phyloP scores from a whole-genome alignment of 257 asterid genomes.

The Salvia miltiorrhiza region DNA sequence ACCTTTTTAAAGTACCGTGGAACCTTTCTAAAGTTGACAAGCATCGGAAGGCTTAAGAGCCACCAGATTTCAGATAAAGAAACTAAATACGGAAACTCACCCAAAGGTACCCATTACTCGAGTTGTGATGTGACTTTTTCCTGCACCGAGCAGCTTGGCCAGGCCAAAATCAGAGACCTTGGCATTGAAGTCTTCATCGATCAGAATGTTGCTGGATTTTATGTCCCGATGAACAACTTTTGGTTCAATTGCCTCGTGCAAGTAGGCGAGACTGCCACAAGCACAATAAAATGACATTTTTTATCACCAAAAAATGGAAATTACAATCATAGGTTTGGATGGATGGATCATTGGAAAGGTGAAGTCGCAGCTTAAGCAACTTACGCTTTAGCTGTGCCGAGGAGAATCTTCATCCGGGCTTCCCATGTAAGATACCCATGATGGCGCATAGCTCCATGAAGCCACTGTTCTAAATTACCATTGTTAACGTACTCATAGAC shows the following conservation, averaged over 20 bases:
- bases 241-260: slow-evolving; percentile 96
- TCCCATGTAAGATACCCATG: slow-evolving; percentile 96
- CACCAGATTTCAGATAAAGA: neutral
- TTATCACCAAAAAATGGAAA: neutral
- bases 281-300: slow-evolving; percentile 18
- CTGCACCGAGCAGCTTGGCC: slow-evolving; percentile 95
- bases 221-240: slow-evolving; percentile 96
- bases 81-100: slow-evolving; percentile 37
- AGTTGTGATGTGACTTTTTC: slow-evolving; percentile 91
- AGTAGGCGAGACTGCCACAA: slow-evolving; percentile 76
- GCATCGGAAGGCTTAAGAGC: neutral
- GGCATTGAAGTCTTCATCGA: slow-evolving; percentile 86
- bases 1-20: neutral
- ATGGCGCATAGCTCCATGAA: slow-evolving; percentile 96
- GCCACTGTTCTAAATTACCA: slow-evolving; percentile 96
- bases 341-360: neutral
- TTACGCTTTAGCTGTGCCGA: slow-evolving; percentile 99
- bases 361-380: slow-evolving; percentile 25
- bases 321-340: neutral
- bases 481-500: slow-evolving; percentile 92
- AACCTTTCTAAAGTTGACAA: neutral
- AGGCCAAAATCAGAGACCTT: slow-evolving; percentile 94
- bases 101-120: slow-evolving; percentile 99
- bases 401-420: slow-evolving; percentile 85
- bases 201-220: slow-evolving; percentile 91